These are phyloP conservation scores for Metschnikowia kunwiensis DNA, from an alignment of 805 yeast genomes.

Conservation along the genomic window DNA sequence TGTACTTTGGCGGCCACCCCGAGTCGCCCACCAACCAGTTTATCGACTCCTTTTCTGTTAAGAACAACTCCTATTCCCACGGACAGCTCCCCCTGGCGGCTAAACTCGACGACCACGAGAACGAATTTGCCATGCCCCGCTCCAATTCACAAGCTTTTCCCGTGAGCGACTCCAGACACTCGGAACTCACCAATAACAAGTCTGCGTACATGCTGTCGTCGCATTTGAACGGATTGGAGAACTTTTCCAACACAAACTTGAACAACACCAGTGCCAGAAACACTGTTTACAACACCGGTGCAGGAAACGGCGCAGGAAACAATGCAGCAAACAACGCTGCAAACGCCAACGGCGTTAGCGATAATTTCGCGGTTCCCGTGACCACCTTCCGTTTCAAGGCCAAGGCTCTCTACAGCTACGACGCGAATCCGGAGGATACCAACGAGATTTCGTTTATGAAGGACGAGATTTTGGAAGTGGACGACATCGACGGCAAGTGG, in stretches of 20 bases:
- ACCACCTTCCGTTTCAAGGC: slow-evolving; percentile 73
- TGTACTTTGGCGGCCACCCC: slow-evolving; percentile 87
- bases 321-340: neutral
- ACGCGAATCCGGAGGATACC: slow-evolving; percentile 88
- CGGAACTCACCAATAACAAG: slow-evolving; percentile 31
- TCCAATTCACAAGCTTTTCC: slow-evolving; percentile 25
- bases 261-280: slow-evolving; percentile 24
- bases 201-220: slow-evolving; percentile 49
- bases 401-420: slow-evolving; percentile 79
- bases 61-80: slow-evolving; percentile 36
- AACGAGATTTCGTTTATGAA: slow-evolving; percentile 88
- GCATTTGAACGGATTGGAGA: slow-evolving; percentile 61
- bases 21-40: slow-evolving; percentile 83
- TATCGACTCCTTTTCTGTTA: slow-evolving; percentile 76
- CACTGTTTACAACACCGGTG: slow-evolving; percentile 15
- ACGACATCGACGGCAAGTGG: slow-evolving; percentile 95
- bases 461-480: slow-evolving; percentile 88
- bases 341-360: slow-evolving; percentile 17
- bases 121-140: slow-evolving; percentile 22
- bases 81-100: slow-evolving; percentile 30
- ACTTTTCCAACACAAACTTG: slow-evolving; percentile 40
- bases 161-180: slow-evolving; percentile 34
- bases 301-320: too few species aligned
- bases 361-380: slow-evolving; percentile 21
- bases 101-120: slow-evolving; percentile 22